Evolutionary conservation across 495 filamentous ascomycete genomes (phyloP).

Genomic region (Penicillium goetzii): DNA sequence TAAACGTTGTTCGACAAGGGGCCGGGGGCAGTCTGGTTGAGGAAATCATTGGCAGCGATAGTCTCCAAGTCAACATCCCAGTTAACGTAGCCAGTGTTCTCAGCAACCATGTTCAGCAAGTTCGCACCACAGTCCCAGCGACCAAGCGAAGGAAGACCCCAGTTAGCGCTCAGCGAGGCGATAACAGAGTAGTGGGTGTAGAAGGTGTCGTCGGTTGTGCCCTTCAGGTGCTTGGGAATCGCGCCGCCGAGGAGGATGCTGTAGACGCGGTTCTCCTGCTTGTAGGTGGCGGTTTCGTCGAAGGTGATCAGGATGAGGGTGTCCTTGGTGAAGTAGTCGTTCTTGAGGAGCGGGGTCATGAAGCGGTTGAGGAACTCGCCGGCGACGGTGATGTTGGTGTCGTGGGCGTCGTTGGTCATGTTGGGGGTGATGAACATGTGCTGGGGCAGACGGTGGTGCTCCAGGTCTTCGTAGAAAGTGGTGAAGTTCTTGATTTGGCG

Average conservation of each 20-base stretch:
- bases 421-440: slow-evolving; percentile 79
- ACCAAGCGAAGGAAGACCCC: slow-evolving; percentile 68
- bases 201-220: slow-evolving; percentile 66
- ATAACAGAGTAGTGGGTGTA: slow-evolving; percentile 76
- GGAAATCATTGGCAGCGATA: slow-evolving; percentile 32
- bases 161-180: slow-evolving; percentile 67
- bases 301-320: slow-evolving; percentile 71
- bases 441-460: slow-evolving; percentile 63
- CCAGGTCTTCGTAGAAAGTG: slow-evolving; percentile 62
- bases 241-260: slow-evolving; percentile 69
- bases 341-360: slow-evolving; percentile 62
- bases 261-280: slow-evolving; percentile 55
- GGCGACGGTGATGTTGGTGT: slow-evolving; percentile 64
- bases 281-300: slow-evolving; percentile 63
- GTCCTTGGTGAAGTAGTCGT: slow-evolving; percentile 69
- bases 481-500: slow-evolving; percentile 71
- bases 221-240: slow-evolving; percentile 58
- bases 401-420: slow-evolving; percentile 76
- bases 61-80: slow-evolving; percentile 45
- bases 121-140: slow-evolving; percentile 76
- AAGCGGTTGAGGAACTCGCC: slow-evolving; percentile 61
- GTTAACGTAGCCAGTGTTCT: slow-evolving; percentile 60
- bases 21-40: slow-evolving; percentile 55
- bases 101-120: slow-evolving; percentile 63
- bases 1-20: slow-evolving; percentile 44